These are phyloP conservation scores for Sugiyamaella marilandica DNA, from an alignment of 805 yeast species.

Conservation along the genomic window DNA sequence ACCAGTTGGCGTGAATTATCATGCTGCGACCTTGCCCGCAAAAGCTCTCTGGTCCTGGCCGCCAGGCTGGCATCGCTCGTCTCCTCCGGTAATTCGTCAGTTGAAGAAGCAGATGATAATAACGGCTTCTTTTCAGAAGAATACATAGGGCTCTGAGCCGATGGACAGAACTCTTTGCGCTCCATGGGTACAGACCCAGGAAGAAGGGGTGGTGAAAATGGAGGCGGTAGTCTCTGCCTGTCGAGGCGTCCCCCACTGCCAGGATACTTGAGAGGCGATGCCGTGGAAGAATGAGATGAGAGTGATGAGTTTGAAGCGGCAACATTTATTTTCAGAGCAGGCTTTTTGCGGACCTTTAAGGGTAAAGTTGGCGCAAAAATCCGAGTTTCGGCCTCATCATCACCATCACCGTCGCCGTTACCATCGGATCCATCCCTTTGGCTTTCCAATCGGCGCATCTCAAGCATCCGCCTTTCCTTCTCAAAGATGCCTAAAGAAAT, in stretches of 20 bases:
- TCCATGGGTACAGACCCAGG: slow-evolving; percentile 1
- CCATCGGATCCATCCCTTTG: not conserved
- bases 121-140: not conserved
- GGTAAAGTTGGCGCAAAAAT: not conserved
- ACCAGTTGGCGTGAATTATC: not conserved
- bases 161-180: not conserved
- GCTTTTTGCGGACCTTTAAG: not conserved
- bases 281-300: not conserved
- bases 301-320: not conserved
- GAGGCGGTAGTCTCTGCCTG: not conserved
- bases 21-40: not conserved
- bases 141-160: not conserved
- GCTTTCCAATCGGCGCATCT: not conserved
- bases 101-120: not conserved
- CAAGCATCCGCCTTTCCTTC: slow-evolving; percentile 4
- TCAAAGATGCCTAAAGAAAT: slow-evolving; percentile 6
- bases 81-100: not conserved
- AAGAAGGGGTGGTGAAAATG: not conserved
- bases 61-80: not conserved
- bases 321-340: not conserved
- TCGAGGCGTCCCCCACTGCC: not conserved
- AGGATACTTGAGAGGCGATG: not conserved
- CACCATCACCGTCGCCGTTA: not conserved
- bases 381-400: not conserved
- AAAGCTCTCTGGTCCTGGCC: not conserved